Percentiles rank a stretch among this genome's conserved stretches.
Evolutionary conservation across 1,139 yeast genomes (phyloP).

Genomic region (Saccharomyces hybrid): DNA sequence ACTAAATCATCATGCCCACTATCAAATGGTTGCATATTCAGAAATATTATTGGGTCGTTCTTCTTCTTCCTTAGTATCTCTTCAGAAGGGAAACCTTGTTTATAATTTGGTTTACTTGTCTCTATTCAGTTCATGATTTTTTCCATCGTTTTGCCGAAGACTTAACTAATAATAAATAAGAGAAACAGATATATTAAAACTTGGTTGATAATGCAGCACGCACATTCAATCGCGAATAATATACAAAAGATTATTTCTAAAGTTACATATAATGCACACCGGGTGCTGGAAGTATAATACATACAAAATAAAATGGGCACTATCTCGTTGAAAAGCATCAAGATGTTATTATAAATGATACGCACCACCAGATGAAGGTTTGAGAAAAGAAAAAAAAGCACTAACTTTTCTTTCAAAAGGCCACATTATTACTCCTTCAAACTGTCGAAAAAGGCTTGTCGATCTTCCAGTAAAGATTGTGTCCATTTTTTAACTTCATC

Average conservation of each 20-base stretch:
- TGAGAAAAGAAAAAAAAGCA: too few species aligned
- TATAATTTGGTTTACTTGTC: not conserved
- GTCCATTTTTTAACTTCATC: slow-evolving; percentile 68
- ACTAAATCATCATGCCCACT: slow-evolving; percentile 90
- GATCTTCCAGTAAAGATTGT: slow-evolving; percentile 53
- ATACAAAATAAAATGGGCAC: not conserved
- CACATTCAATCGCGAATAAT: not conserved
- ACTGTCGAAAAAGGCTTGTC: slow-evolving; percentile 37
- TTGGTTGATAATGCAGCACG: not conserved
- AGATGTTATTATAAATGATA: not conserved
- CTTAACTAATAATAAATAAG: not conserved
- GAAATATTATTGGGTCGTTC: slow-evolving; percentile 28
- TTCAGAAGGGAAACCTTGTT: not conserved
- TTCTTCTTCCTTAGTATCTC: slow-evolving; percentile 21
- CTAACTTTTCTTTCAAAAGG: not conserved
- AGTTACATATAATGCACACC: not conserved
- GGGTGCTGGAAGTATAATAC: not conserved
- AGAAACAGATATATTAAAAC: not conserved
- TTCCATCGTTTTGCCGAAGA: not conserved
- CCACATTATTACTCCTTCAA: not conserved
- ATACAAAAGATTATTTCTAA: not conserved
- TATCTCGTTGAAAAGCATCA: not conserved
- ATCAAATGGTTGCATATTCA: slow-evolving; percentile 45
- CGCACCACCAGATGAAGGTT: not conserved
- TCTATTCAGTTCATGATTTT: not conserved